A percentile compares a stretch with the other conserved stretches of the same genome.
Conservation (phyloP, 73 alveolate species). For the Tetrahymena thermophila region DNA sequence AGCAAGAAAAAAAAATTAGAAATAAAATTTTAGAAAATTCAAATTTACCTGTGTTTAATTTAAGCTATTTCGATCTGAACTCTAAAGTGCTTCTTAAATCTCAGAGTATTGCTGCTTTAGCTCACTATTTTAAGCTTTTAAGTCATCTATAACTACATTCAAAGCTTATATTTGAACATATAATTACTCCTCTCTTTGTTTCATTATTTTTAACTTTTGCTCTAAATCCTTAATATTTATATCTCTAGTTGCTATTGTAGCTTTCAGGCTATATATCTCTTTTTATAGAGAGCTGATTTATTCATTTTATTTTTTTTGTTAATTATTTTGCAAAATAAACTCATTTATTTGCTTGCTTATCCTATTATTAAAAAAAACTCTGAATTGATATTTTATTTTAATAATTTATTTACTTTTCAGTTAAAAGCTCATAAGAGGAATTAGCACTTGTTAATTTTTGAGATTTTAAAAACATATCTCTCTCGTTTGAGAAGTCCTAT, state of each 20-base stretch:
- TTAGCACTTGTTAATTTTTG: neutral
- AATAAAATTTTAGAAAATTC: neutral
- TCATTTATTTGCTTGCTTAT: neutral
- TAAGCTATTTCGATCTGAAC: neutral
- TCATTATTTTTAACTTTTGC: neutral
- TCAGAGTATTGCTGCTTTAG: neutral
- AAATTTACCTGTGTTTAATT: neutral
- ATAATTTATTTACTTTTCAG: neutral
- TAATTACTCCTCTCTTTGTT: neutral
- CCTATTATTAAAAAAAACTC: neutral
- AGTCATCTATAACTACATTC: neutral
- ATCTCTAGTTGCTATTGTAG: neutral
- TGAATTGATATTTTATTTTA: neutral
- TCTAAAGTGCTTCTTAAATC: neutral
- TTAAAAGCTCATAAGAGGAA: neutral
- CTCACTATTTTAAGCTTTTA: neutral
- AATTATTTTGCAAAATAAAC: neutral
- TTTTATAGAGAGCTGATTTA: neutral
- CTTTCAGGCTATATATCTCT: neutral
- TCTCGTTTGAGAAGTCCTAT: neutral
- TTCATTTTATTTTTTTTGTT: neutral
- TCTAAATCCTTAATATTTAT: neutral
- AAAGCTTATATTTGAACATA: neutral
- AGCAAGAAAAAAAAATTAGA: neutral
- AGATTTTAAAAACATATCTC: neutral